phyloP scores from a whole-genome alignment of 2,329 filamentous ascomycete genomes.

The Stemphylium lycopersici region DNA sequence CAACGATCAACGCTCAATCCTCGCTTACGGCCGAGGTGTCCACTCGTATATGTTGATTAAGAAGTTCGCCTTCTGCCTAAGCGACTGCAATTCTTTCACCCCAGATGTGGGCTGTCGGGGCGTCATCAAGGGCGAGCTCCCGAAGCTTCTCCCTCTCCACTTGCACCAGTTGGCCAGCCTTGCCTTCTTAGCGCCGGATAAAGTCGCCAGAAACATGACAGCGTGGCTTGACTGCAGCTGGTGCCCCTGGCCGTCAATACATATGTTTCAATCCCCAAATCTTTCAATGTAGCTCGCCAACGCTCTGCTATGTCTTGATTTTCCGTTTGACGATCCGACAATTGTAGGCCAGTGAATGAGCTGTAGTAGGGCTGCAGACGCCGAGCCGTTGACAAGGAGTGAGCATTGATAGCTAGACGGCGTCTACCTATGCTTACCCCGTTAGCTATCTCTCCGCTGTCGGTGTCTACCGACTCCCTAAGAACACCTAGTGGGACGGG shows the following conservation, averaged over 20 bases:
- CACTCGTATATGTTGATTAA: slow-evolving; percentile 12
- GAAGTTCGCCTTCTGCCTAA: slow-evolving; percentile 23
- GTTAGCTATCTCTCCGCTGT: not conserved
- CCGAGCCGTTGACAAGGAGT: not conserved
- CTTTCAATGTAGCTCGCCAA: slow-evolving; percentile 15
- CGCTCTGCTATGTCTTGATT: slow-evolving; percentile 29
- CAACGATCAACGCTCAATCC: slow-evolving; percentile 29
- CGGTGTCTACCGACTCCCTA: not conserved
- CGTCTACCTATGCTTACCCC: not conserved
- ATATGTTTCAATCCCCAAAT: slow-evolving; percentile 11
- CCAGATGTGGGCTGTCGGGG: slow-evolving; percentile 27
- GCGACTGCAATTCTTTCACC: slow-evolving; percentile 17
- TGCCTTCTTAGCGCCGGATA: slow-evolving; percentile 27
- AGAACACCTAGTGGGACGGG: slow-evolving; percentile 6
- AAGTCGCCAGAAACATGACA: slow-evolving; percentile 29
- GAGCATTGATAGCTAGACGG: not conserved
- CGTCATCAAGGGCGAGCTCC: slow-evolving; percentile 23
- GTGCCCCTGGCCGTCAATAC: slow-evolving; percentile 30
- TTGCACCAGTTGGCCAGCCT: slow-evolving; percentile 26
- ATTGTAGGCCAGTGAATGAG: not conserved
- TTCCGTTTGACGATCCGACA: slow-evolving; percentile 14
- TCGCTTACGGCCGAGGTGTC: slow-evolving; percentile 13
- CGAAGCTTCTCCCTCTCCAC: slow-evolving; percentile 23
- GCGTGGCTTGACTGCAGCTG: slow-evolving; percentile 41
- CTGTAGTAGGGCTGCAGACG: not conserved